Base-by-base conservation (phyloP, 2,329 filamentous ascomycete species). In the Xylariaceae sp. region DNA sequence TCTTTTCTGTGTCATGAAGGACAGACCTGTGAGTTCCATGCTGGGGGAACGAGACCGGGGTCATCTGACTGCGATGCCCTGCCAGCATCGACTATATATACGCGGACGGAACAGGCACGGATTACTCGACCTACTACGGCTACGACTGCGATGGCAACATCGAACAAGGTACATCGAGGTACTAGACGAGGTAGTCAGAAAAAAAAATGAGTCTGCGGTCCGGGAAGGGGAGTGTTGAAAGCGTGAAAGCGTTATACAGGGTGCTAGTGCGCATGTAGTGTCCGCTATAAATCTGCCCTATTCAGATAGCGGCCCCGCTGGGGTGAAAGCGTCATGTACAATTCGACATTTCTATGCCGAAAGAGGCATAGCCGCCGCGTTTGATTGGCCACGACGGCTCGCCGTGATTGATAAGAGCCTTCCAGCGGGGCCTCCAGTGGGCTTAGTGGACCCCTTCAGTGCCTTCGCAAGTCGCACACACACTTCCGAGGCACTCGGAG, bases 321-420 rank as follows among this genome's bases (percentile, higher is more conserved):
- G 53, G 45, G 18, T 18, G n/a, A 30, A 23, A 35, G 54, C 51
- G 37, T 53, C 54, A 60, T 61, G 61, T 61, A 63, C 53, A 61
- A 61, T 39, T 61, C 55, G 56, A 56, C 53, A 57, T 54, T 58
- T 55, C 30, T 5, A 61, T 58, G 53, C 61, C 50, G 1, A 45
- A 61, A 58, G 34, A 10, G 50, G 61, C 51, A 61, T 52, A 37
- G 48, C 9, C 7, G 8, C n/a, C 11, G 13, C 9, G 10, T 23
- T 37, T 54, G 48, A 64, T 57, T 61, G 56, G 58, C 5, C 37
- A 13, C 5, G 37, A 41, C 13, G 37, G 37, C 13, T 41, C 37
- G 13, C 13, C 13, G 13, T 13, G 13, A 13, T 13, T n/a, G 41
- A 45, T 13, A 45, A 15, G 11, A 45, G 10, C 9, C n/a, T 13